phyloP scores from a whole-genome alignment of 2,329 filamentous ascomycete species.

The Arachnopeziza araneosa region DNA sequence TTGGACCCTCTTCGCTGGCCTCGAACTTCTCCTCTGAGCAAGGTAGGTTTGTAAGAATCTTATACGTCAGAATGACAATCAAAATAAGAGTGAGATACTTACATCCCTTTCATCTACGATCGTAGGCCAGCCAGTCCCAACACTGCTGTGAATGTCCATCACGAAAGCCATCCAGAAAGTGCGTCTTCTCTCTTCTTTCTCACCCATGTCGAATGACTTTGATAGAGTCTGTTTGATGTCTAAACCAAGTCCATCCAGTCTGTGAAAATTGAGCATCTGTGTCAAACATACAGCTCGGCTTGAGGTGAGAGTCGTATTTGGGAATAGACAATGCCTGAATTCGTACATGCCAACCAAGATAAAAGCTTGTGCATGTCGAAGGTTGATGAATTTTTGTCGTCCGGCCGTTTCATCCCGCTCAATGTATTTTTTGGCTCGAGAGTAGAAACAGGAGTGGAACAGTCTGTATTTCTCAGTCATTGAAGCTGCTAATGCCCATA shows the following conservation, averaged over 20 bases:
- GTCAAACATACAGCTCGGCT: no score
- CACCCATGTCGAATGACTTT: conserved; percentile 86
- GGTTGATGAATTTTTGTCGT: conserved; percentile 54
- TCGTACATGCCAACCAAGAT: conserved; percentile 76
- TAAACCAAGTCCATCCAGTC: conserved; percentile 72
- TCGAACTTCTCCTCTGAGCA: conserved; percentile 80
- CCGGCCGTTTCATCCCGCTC: conserved; percentile 58
- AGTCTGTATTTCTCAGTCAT: conserved; percentile 77
- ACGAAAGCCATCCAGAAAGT: conserved; percentile 96
- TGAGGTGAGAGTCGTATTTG: no score
- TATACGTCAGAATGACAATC: not conserved
- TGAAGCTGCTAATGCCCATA: conserved; percentile 92
- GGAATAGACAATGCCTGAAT: conserved; percentile 54
- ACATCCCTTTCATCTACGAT: conserved; percentile 79
- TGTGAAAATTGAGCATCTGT: conserved; percentile 54
- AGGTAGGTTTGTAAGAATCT: conserved; percentile 76
- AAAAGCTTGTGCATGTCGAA: conserved; percentile 84
- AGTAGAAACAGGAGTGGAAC: conserved; percentile 63
- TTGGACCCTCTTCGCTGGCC: conserved; percentile 68
- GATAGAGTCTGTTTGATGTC: conserved; percentile 92
- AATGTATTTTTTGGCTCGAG: conserved; percentile 81
- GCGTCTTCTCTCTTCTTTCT: conserved; percentile 81
- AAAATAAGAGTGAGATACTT: no score
- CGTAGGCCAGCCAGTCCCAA: conserved; percentile 97
- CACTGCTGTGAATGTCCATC: conserved; percentile 86